Evolutionary conservation across 2,329 filamentous ascomycete genomes (phyloP).

Genomic region (Dryadomyces quercus-mongolicae): DNA sequence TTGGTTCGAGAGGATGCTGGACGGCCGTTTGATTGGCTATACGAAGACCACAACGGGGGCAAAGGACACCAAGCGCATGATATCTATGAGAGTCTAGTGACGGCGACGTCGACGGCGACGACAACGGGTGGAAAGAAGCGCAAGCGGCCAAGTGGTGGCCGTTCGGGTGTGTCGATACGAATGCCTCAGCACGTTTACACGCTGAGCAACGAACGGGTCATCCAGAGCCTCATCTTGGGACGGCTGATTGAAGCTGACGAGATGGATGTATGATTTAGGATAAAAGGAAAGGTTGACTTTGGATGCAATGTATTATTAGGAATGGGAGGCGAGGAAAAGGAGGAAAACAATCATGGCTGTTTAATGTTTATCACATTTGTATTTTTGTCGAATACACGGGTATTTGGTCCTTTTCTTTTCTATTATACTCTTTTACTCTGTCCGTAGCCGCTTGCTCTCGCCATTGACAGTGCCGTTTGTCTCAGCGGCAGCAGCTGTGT

Average conservation of each 20-base stretch:
- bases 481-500: neutral
- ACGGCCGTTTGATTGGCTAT: constrained; percentile 61
- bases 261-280: neutral
- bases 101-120: no score
- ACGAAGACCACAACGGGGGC: constrained; percentile 49
- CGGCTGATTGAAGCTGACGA: constrained; percentile 56
- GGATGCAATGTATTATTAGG: neutral
- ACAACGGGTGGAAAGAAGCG: constrained; percentile 20
- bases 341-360: no score
- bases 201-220: constrained; percentile 73
- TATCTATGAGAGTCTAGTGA: neutral
- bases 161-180: constrained; percentile 15
- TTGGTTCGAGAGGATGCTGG: constrained; percentile 34
- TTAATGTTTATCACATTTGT: no score
- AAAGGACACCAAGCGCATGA: constrained; percentile 20
- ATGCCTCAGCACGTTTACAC: constrained; percentile 46
- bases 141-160: constrained; percentile 27
- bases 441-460: constrained; percentile 35
- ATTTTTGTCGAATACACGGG: neutral
- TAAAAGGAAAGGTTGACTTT: no score
- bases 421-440: constrained; percentile 29
- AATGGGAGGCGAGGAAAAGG: no score
- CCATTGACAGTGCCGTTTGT: neutral
- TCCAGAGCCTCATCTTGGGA: constrained; percentile 86
- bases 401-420: neutral